Base-by-base conservation (phyloP, 331 rosid genomes). In the Erythrophleum ivorense region DNA sequence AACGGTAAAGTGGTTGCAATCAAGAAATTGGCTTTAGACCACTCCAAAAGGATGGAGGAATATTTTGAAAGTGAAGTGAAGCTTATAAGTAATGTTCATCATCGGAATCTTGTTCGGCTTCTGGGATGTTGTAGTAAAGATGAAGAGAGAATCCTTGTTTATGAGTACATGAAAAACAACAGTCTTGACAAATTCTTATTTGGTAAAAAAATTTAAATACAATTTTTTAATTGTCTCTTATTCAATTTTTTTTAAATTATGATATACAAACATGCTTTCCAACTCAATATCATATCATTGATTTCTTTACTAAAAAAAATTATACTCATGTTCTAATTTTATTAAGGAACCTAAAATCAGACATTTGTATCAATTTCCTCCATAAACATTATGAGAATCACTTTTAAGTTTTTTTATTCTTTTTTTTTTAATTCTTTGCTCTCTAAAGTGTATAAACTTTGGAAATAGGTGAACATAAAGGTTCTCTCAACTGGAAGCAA, bases 71-170 rank as follows among this genome's bases (percentile, higher is more conserved):
- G 91, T 83, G 97, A 92, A 77, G 94, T 91, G 9, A 92, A 80
- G 86, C 90, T 92, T 9, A 92, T 92, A 78, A 86, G 95, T 12
- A 92, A 92, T 67, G 95, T 92, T 73, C 97, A 91, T 84, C 97
- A 92, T 34, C 77, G 93, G 45, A 91, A 92, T 80, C 86, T 92
- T 0, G 89, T 89, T 75, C 85, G 95, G 29, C 95, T 92, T 74
- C 94, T 92, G 16, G 97, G 97, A 48, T 91, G 95, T 63, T 89
- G 91, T 58, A 88, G 76, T 59, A 91, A 88, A 77, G 97, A 92
- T 16, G 85, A 72, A 71, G 90, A 92, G 46, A 82, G 90, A 81
- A 88, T 92, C 73, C 97, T 92, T 66, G 92, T 92, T 49, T 91
- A 86, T 55, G 94, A 92, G 70, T 91, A 82, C 89, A 92, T 91